Evolutionary conservation across 2,329 filamentous ascomycete genomes (phyloP), one percentile per base, ranked within the genome.

Genomic region (Plenodomus lindquistii): DNA sequence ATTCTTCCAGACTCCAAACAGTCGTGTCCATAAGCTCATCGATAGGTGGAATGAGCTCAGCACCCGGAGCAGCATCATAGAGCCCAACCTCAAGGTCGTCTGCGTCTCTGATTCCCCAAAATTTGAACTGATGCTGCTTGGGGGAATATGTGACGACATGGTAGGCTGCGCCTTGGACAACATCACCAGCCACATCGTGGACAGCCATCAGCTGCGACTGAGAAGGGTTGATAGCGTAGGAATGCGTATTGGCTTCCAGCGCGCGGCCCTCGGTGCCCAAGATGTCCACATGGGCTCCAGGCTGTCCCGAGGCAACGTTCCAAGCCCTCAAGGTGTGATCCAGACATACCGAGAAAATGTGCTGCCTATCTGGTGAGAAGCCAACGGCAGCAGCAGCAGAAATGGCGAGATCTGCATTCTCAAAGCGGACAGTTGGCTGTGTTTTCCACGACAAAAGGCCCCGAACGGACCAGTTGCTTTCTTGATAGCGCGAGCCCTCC

Each of bases 321-420:
- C 94, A 97, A 34, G 94, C 85, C 63, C 91, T 86, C 67, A 99
- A 76, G 10, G 85, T 87, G 68, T 99, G 92, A 61, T 99, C 92
- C 50, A 99, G 78, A 55, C 89, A 94, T 40, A 96, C 84, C 0
- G 92, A 92, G 62, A 96, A 89, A 9, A 86, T 75, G 59, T 69
- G 84, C 72, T 55, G 83, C 16, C 66, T 67, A 48, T 79, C 76
- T 3, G 76, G 76, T 34, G 77, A 79, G 27, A 74, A 49, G 1
- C 67, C 70, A 34, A 79, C 81, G 4, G 87, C 85, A 0, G 85
- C 85, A 3, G 86, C 85, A 2, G 88, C 81, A 48, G 83, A 85
- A 52, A 84, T 52, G 13, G 70, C 60, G 18, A 74, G 76, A 54
- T 91, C 87, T 71, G 89, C 80, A 51, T 84, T 84, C 50, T 84